A percentile compares a stretch with the other conserved stretches of the same genome.
These are phyloP conservation scores for Hemisphaericaspora xylanilytica DNA, from an alignment of 1,139 yeast genomes.

Conservation along the genomic window DNA sequence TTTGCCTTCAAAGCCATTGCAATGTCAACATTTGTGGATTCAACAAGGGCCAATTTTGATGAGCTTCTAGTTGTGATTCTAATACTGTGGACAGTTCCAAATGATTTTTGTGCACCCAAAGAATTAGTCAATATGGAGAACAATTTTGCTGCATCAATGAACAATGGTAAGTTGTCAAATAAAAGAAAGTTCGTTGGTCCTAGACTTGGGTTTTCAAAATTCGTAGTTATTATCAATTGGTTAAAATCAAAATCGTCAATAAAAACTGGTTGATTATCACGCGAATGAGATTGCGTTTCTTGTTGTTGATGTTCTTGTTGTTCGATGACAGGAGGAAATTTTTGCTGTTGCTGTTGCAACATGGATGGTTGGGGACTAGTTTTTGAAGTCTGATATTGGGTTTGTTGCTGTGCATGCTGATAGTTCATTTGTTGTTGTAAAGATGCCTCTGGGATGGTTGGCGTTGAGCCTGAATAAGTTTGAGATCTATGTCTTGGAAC, in stretches of 20 bases:
- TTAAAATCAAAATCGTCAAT: slow-evolving; percentile 57
- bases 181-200: slow-evolving; percentile 79
- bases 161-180: slow-evolving; percentile 70
- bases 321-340: slow-evolving; percentile 6
- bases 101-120: slow-evolving; percentile 23
- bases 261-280: slow-evolving; percentile 29
- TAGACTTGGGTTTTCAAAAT: slow-evolving; percentile 63
- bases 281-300: neutral
- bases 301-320: slow-evolving; percentile 9
- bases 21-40: slow-evolving; percentile 65
- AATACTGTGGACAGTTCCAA: slow-evolving; percentile 39
- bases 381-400: slow-evolving; percentile 14
- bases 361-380: neutral
- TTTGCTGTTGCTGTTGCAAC: slow-evolving; percentile 11
- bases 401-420: slow-evolving; percentile 11
- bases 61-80: slow-evolving; percentile 50
- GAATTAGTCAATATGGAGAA: slow-evolving; percentile 34
- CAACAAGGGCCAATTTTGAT: slow-evolving; percentile 61
- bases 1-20: slow-evolving; percentile 78
- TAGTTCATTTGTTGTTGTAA: slow-evolving; percentile 6
- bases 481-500: slow-evolving; percentile 39
- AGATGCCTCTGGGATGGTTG: slow-evolving; percentile 22
- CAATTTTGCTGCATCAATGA: slow-evolving; percentile 36
- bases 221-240: slow-evolving; percentile 47
- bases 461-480: slow-evolving; percentile 41